These are phyloP conservation scores for Colletotrichum graminicola DNA, from an alignment of 2,329 filamentous ascomycete species.

Conservation along the genomic window DNA sequence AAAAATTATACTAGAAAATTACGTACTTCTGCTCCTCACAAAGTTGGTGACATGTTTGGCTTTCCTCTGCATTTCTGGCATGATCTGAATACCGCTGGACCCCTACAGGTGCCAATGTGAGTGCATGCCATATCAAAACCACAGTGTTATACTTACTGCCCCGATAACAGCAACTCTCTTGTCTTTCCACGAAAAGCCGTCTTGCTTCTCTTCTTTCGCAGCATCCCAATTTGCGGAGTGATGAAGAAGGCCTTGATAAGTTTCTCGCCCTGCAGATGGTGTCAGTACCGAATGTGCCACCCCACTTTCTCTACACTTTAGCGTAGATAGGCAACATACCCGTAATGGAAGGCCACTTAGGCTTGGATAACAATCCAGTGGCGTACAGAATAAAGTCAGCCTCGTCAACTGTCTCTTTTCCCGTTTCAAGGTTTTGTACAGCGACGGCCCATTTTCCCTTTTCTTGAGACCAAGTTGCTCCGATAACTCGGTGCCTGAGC, in stretches of 20 bases:
- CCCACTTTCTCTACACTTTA: no score
- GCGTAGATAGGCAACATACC: not conserved
- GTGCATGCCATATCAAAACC: no score
- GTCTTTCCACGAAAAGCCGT: conserved; percentile 43
- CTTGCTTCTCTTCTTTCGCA: not conserved
- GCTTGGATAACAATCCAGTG: not conserved
- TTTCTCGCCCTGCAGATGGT: not conserved
- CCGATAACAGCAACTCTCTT: conserved; percentile 65
- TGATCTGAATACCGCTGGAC: conserved; percentile 64
- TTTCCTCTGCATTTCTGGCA: conserved; percentile 56
- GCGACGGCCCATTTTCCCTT: not conserved
- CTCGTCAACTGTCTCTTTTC: not conserved
- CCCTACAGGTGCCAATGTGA: conserved; percentile 50
- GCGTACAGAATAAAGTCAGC: not conserved
- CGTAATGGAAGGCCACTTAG: not conserved
- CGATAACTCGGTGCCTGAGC: not conserved
- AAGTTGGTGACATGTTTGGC: conserved; percentile 16
- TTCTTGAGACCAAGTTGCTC: not conserved
- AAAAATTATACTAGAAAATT: no score
- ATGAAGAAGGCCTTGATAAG: not conserved
- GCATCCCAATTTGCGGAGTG: conserved; percentile 1
- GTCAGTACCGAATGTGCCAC: not conserved
- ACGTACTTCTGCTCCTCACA: not conserved
- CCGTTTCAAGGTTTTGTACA: not conserved
- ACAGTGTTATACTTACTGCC: not conserved